Evolutionary conservation across 2,329 filamentous ascomycete species (phyloP), one percentile per base, ranked within the genome.

Genomic region (Parascedosporium putredinis): DNA sequence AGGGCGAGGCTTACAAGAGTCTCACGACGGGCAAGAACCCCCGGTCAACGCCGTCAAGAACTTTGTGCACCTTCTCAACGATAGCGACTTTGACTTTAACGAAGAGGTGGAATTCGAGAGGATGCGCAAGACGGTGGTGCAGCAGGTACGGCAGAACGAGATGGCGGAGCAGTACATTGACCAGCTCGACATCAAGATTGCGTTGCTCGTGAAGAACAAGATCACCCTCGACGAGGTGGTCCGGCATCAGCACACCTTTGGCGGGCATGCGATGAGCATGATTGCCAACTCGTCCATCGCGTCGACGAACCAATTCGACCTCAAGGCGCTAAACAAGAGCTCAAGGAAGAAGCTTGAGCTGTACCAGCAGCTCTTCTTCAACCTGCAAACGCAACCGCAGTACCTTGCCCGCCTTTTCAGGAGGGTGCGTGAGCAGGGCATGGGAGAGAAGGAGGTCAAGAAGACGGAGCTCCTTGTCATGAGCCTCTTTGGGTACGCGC

Each of bases 11-110:
- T 2, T 98, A 98, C 74, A 96, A 95, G 76, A 95, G 88, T 63
- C 75, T 98, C 55, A 97, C 90, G 2, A 90, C 83, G 27, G 94
- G 93, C 53, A 96, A 95, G 69, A 97, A 97, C 62, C 93, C 93
- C 93, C 93, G 1, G 89, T 98, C 52, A 88, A 88, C 34, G 95
- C 94, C 1, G 88, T 98, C 62, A 96, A 97, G 72, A 94, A 94
- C 63, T 98, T 98, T 63, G 89, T 98, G 2, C 93, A 98, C 64
- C 75, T 98, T 33, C 81, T 98, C 51, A 98, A 97, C 60, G 93
- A 98, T 66, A 97, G 89, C 60, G 91, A 96, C 61, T 95, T 98
- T 59, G 93, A 98, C 63, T 98, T 98, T 67, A 95, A 98, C 62
- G 91, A 97, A 64, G 93, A 98, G 64, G 84, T 98, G 47, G 93